Conservation (phyloP, 129 eudicot species). For the Sambucus nigra region DNA sequence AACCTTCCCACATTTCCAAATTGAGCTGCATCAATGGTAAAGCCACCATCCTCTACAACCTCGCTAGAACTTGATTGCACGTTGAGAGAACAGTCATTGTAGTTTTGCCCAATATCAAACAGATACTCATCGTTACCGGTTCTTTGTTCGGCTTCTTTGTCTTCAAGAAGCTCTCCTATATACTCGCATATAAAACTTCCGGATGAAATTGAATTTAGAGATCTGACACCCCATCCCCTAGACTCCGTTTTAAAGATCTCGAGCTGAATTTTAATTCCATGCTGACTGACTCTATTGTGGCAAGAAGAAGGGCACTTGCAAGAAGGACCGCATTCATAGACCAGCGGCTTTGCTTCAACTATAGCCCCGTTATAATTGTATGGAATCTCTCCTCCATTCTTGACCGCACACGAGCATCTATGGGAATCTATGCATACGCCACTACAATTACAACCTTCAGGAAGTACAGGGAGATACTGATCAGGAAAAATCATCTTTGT, state of each 20-base stretch:
- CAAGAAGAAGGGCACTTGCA: slow-evolving; percentile 87
- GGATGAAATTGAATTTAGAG: slow-evolving; percentile 60
- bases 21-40: slow-evolving; percentile 62
- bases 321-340: slow-evolving; percentile 81
- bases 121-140: slow-evolving; percentile 70
- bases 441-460: slow-evolving; percentile 62
- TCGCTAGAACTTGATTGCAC: slow-evolving; percentile 14
- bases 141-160: slow-evolving; percentile 78
- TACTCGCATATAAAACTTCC: slow-evolving; percentile 95
- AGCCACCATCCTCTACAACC: slow-evolving; percentile 36
- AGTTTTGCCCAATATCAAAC: slow-evolving; percentile 83
- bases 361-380: slow-evolving; percentile 73
- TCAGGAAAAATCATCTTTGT: slow-evolving; percentile 57
- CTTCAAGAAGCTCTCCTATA: slow-evolving; percentile 85
- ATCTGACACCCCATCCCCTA: slow-evolving; percentile 93
- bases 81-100: slow-evolving; percentile 30
- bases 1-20: slow-evolving; percentile 82
- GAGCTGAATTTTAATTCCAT: slow-evolving; percentile 57
- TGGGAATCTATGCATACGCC: slow-evolving; percentile 48
- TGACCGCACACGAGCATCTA: slow-evolving; percentile 51
- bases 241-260: slow-evolving; percentile 80
- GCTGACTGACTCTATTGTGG: slow-evolving; percentile 70
- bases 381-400: slow-evolving; percentile 77
- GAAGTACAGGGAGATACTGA: slow-evolving; percentile 22
- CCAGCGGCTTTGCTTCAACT: slow-evolving; percentile 66